Evolutionary conservation across 495 filamentous ascomycete species (phyloP).

Genomic region (Articulospora tetracladia): DNA sequence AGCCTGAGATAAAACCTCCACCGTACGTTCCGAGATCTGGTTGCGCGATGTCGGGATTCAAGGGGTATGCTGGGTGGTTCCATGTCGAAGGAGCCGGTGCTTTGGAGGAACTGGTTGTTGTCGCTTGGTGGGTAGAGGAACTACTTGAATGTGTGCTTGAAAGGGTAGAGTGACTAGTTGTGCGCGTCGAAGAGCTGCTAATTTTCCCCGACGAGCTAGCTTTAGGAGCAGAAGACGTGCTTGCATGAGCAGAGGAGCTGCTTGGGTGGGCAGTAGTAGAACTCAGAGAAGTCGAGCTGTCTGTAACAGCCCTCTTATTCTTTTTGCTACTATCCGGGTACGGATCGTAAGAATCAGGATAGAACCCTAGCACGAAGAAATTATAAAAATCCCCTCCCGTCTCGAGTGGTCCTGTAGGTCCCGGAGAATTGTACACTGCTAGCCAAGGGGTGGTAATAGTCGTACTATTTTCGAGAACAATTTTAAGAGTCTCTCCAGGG

Average conservation of each 20-base stretch:
- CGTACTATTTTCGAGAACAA: conserved; percentile 39
- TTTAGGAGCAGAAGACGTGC: conserved; percentile 19
- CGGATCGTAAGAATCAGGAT: conserved; percentile 26
- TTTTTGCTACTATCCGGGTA: conserved; percentile 1
- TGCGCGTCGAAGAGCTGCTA: not conserved
- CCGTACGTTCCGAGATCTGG: conserved; percentile 26
- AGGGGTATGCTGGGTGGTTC: not conserved
- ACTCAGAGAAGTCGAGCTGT: not conserved
- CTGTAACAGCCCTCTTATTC: not conserved
- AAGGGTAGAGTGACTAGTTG: not conserved
- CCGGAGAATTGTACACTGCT: conserved; percentile 33
- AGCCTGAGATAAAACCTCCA: conserved; percentile 36
- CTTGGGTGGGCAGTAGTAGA: no score
- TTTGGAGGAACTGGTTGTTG: conserved; percentile 1
- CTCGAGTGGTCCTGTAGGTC: conserved; percentile 36
- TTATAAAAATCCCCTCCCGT: conserved; percentile 48
- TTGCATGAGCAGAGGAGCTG: not conserved
- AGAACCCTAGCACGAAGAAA: conserved; percentile 41
- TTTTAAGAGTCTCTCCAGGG: conserved; percentile 38
- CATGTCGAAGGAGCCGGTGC: conserved; percentile 10
- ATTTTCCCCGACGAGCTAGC: not conserved
- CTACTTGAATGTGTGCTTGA: not conserved
- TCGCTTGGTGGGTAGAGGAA: not conserved
- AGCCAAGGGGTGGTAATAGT: conserved; percentile 16
- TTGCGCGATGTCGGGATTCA: not conserved